Base-by-base conservation (phyloP, 2,329 filamentous ascomycete genomes). In the Acephala macrosclerotiorum region DNA sequence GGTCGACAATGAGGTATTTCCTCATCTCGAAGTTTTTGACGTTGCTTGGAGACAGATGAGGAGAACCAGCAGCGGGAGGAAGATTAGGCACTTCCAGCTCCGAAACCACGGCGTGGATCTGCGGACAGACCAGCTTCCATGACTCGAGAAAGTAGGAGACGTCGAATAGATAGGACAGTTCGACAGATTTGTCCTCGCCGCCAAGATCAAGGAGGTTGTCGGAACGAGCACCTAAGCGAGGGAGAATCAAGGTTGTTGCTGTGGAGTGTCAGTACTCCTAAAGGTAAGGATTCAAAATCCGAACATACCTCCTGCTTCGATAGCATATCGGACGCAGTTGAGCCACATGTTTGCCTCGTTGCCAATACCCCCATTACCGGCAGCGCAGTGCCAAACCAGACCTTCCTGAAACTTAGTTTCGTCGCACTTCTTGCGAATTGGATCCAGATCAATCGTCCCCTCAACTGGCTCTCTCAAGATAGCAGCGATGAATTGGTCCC, bases 261-360 rank as follows among this genome's bases (percentile, higher is more conserved):
- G 2, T 12, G 25, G 3, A 11, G 2, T 49, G 18, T 49, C 20
- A 49, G 45, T 22, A 20, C 11, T 20, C 25, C 38, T 42, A 42
- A 3, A 14, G 18, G 4, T 7, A 22, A 49, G 25, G 3, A 25
- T 11, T 1, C 1, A 25, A 7, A 22, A 49, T 1, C 11, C 7
- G 20, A 25, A 49, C 7, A 9, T 49, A 49, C 45, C 45, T 25
- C 45, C 45, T 9, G 45, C 45, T 20, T 49, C 45, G 25, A 49
- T 49, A 49, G 45, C 45, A 11, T 49, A 49, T 25, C 45, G 45
- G 20, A 49, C 45, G 20, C 45, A 49, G n/a, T 49, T 49, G 6
- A 49, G 45, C 45, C n/a, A 49, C 45, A 49, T 49, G 20, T 49
- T 49, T 25, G 20, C 45, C n/a, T 22, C 45, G 22, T 49, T 49